phyloP scores from a whole-genome alignment of 768 basidiomycete genomes.

The Serendipita sp. region DNA sequence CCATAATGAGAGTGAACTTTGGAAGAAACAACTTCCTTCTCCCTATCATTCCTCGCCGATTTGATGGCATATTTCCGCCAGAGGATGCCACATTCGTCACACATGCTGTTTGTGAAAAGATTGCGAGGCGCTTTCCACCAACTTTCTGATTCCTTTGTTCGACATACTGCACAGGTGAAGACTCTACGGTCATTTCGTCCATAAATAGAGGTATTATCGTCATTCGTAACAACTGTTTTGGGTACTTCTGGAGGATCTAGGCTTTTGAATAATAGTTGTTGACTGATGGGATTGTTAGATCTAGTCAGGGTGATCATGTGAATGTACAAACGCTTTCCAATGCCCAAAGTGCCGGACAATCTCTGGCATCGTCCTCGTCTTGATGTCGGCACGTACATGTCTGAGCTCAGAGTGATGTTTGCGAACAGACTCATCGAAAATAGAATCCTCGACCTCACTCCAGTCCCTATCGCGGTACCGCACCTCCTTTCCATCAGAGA shows the following conservation, averaged over 20 bases:
- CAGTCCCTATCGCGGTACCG: conserved; percentile 56
- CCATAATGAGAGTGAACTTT: conserved; percentile 29
- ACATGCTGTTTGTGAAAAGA: conserved; percentile 59
- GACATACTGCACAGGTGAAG: conserved; percentile 65
- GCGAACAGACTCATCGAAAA: conserved; percentile 61
- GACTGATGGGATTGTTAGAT: conserved; percentile 16
- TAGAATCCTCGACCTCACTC: conserved; percentile 48
- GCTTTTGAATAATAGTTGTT: background rate
- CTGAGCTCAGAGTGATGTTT: conserved; percentile 69
- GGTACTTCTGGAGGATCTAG: background rate
- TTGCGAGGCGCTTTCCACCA: conserved; percentile 95
- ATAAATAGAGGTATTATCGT: conserved; percentile 71
- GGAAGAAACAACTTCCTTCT: background rate
- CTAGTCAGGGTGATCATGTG: conserved; percentile 29
- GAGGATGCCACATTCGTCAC: conserved; percentile 70
- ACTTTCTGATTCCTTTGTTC: conserved; percentile 54
- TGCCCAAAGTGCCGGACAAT: conserved; percentile 71
- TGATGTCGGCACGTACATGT: conserved; percentile 57
- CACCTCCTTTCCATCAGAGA: conserved; percentile 27
- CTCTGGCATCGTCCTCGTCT: conserved; percentile 51
- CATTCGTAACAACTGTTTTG: conserved; percentile 20
- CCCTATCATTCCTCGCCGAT: conserved; percentile 9
- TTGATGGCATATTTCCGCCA: conserved; percentile 71
- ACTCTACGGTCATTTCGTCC: conserved; percentile 35
- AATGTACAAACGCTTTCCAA: conserved; percentile 58